Percentiles rank a stretch among this genome's conserved stretches.
These are phyloP conservation scores for Zizania palustris DNA, from an alignment of 202 grass and related monocot species.

Conservation along the genomic window DNA sequence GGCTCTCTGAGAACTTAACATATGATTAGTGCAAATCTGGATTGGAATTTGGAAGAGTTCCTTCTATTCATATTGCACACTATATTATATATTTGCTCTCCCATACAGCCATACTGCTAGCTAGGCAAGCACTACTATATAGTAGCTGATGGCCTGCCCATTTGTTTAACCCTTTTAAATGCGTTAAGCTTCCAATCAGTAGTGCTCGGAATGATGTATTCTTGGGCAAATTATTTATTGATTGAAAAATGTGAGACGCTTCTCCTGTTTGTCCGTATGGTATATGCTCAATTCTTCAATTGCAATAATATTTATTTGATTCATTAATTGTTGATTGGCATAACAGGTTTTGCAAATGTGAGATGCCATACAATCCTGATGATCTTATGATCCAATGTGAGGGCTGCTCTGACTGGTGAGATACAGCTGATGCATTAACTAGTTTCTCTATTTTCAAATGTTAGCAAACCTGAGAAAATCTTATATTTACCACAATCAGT, in stretches of 20 bases:
- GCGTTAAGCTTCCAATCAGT: too few species aligned
- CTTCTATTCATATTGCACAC: not conserved
- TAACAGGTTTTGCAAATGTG: conserved; percentile 83
- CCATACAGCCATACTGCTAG: too few species aligned
- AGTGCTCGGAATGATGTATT: not conserved
- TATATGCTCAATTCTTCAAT: not conserved
- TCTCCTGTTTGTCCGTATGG: not conserved
- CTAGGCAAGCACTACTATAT: not conserved
- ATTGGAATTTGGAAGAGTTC: not conserved
- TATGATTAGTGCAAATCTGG: not conserved
- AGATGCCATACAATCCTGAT: conserved; percentile 87
- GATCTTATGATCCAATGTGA: conserved; percentile 82
- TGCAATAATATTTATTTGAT: conserved; percentile 1
- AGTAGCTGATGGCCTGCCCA: not conserved
- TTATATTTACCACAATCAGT: conserved; percentile 8
- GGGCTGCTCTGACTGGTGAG: conserved; percentile 75
- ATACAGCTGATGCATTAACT: conserved; percentile 8
- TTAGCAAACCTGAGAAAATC: not conserved
- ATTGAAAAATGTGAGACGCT: not conserved
- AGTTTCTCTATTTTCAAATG: conserved; percentile 13
- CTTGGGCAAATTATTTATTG: too few species aligned
- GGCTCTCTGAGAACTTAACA: not conserved
- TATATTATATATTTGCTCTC: conserved; percentile 22
- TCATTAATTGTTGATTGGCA: not conserved
- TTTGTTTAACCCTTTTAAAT: not conserved